Base-by-base conservation (phyloP, 805 yeast genomes). In the Candida montana region DNA sequence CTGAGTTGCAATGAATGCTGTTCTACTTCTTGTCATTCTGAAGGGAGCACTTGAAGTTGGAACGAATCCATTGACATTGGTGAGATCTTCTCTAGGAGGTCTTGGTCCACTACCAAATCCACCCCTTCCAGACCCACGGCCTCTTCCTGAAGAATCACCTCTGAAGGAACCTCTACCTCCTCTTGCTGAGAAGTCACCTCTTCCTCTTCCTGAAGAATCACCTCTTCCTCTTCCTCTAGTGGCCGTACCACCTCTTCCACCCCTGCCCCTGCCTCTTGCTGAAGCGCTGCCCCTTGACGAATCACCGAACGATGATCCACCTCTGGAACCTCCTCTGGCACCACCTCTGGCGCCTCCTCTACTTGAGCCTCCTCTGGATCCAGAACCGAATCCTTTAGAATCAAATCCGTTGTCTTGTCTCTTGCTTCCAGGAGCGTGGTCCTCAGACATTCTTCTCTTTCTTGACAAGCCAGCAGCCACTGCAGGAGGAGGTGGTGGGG, bases 371-470 rank as follows among this genome's bases (percentile, higher is more conserved):
- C 35, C 40, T 28, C 29, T 23, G 7, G 15, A 6, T 7, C 15
- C 10, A n/a, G 26, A 17, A 12, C 30, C 23, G 21, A 17, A 4
- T 3, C 23, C 41, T 29, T 35, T 35, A n/a, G 18, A 13, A 4
- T 24, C 15, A 21, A 19, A 5, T 19, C 33, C 24, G 9, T 26
- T 9, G 11, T 10, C 18, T n/a, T 20, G 28, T 26, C 35, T 31
- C 24, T 31, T 34, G 16, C 29, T 23, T 9, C 24, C 24, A 21
- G 42, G 24, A n/a, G 28, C 31, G 2, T 20, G 39, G 7, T 23
- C 36, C 15, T 41, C 46, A 19, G 37, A 31, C 3, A 33, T 17
- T 24, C 19, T 13, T 40, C 51, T 42, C 41, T 44, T 46, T 37
- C 47, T 46, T 17, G 41, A 15, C 13, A 41, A 34, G 7, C 41